Conservation (phyloP, 257 asterid species). For the Penstemon davidsonii region DNA sequence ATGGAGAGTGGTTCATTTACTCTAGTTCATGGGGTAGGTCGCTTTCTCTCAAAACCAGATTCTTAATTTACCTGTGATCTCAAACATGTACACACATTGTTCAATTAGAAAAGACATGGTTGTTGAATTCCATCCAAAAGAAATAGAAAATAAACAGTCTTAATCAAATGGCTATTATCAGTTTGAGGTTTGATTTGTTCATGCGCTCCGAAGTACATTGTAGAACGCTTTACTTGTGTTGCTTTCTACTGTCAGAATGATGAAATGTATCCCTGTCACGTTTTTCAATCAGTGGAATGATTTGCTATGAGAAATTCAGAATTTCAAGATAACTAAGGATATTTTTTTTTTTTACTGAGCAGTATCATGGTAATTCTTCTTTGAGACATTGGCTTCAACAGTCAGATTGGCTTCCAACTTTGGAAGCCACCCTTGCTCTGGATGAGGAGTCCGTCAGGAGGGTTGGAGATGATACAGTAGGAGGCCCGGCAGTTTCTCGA, state of each 20-base stretch:
- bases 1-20: conserved; percentile 61
- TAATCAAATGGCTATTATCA: neutral
- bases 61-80: neutral
- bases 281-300: conserved; percentile 2
- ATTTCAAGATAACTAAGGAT: conserved; percentile 20
- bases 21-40: conserved; percentile 85
- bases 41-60: conserved; percentile 19
- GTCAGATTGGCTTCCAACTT: conserved; percentile 93
- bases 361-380: conserved; percentile 91
- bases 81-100: neutral
- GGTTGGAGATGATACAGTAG: conserved; percentile 88
- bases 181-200: conserved; percentile 14
- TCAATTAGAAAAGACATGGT: neutral
- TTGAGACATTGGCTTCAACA: conserved; percentile 97
- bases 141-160: neutral
- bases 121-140: neutral
- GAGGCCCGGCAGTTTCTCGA: conserved; percentile 91
- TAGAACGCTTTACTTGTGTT: neutral
- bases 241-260: neutral
- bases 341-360: conserved; percentile 30
- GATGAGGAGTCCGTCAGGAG: conserved; percentile 85
- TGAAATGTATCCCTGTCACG: conserved; percentile 10
- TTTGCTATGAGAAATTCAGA: conserved; percentile 15
- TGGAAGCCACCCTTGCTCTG: conserved; percentile 91
- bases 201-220: conserved; percentile 1